Percentiles rank a stretch among this genome's conserved stretches.
phyloP scores from a whole-genome alignment of 257 asterid species.

The Linderniella brevidens region DNA sequence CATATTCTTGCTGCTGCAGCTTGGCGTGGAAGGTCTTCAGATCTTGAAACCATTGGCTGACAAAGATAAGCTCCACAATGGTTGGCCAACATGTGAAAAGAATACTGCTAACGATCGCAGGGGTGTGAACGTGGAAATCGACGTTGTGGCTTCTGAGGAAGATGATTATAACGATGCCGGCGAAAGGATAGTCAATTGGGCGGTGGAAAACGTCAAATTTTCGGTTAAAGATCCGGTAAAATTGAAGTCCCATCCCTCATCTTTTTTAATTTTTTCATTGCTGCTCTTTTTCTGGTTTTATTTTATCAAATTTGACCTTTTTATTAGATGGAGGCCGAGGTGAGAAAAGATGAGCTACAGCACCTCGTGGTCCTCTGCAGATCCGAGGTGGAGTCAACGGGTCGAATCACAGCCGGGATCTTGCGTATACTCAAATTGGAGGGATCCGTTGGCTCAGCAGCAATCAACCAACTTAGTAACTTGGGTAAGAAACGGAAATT shows the following conservation, averaged over 20 bases:
- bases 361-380: conserved; percentile 51
- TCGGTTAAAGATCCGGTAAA: conserved; percentile 83
- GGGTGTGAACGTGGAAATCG: conserved; percentile 60
- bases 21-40: conserved; percentile 74
- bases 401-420: conserved; percentile 82
- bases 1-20: conserved; percentile 34
- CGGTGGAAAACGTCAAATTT: conserved; percentile 65
- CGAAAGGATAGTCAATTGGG: conserved; percentile 37
- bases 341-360: conserved; percentile 80
- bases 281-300: too few relatives aligned
- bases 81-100: conserved; percentile 26
- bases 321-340: conserved; percentile 64
- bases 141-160: conserved; percentile 51
- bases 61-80: conserved; percentile 26
- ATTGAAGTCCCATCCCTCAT: background rate
- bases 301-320: too few relatives aligned
- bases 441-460: conserved; percentile 64
- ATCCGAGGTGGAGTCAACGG: conserved; percentile 82
- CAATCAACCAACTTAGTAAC: conserved; percentile 73
- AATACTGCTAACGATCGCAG: conserved; percentile 22
- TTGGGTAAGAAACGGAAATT: conserved; percentile 36
- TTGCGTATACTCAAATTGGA: conserved; percentile 83
- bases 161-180: conserved; percentile 16
- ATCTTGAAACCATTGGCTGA: conserved; percentile 58
- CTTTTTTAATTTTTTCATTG: too few relatives aligned